Percentiles rank a stretch among this genome's conserved stretches.
Evolutionary conservation across 371 early-diverging fungal species (phyloP).

Genomic region (Apophysomyces variabilis): DNA sequence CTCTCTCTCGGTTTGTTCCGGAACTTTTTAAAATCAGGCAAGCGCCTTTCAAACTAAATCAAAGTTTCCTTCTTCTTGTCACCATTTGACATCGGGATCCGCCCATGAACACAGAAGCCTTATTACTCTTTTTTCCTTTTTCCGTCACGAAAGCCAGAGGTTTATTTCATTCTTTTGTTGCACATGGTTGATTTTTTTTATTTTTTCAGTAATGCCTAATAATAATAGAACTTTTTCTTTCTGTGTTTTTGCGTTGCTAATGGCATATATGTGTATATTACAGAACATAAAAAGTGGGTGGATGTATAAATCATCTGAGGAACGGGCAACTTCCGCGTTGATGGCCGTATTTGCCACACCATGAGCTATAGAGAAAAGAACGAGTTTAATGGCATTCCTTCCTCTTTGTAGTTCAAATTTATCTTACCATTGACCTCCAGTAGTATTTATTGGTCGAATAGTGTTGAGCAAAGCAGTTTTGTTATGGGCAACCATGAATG

Average conservation of each 20-base stretch:
- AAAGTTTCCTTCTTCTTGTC: not conserved
- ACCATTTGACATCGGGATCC: not conserved
- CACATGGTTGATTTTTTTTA: no score
- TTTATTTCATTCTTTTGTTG: no score
- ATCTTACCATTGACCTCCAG: conserved; percentile 25
- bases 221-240: not conserved
- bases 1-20: conserved; percentile 2
- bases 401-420: not conserved
- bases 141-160: not conserved
- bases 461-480: not conserved
- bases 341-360: conserved; percentile 25
- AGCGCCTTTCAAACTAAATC: not conserved
- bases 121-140: not conserved
- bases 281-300: not conserved
- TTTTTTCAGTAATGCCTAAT: not conserved
- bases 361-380: conserved; percentile 11
- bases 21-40: not conserved
- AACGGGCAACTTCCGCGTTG: conserved; percentile 13
- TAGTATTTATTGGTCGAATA: conserved; percentile 14
- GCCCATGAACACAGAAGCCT: not conserved
- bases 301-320: conserved; percentile 7
- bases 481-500: not conserved
- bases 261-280: not conserved
- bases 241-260: not conserved
- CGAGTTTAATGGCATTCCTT: not conserved